Evolutionary conservation across 768 basidiomycete species (phyloP).

Genomic region (Pisolithus marmoratus): DNA sequence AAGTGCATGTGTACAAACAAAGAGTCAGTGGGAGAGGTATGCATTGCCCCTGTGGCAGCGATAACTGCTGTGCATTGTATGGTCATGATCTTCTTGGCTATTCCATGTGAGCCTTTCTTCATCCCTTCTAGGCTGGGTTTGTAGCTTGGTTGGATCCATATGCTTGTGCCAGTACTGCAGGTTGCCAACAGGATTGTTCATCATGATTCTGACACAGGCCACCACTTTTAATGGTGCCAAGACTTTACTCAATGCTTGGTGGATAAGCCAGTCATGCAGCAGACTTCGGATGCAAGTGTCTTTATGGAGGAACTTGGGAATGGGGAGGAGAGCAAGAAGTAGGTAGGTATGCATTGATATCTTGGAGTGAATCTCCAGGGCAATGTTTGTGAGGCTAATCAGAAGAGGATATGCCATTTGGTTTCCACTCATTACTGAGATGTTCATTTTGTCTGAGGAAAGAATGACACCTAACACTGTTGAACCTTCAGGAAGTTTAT

Average conservation of each 20-base stretch:
- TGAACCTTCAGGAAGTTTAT: conserved; percentile 1
- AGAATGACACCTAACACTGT: conserved; percentile 2
- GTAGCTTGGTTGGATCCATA: too few species aligned
- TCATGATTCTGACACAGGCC: conserved; percentile 14
- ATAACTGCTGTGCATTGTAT: too few species aligned
- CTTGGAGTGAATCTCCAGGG: too few species aligned
- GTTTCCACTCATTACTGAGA: conserved; percentile 8
- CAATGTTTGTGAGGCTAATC: background rate
- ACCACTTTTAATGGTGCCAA: conserved; percentile 11
- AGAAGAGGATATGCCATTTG: conserved; percentile 15
- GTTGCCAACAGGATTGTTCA: conserved; percentile 17
- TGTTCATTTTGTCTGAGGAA: conserved; percentile 7
- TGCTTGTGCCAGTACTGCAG: conserved; percentile 2
- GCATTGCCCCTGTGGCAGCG: too few species aligned
- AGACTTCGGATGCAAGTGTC: conserved; percentile 6
- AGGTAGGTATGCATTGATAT: background rate
- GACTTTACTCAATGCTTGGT: conserved; percentile 13
- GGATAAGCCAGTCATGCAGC: conserved; percentile 13
- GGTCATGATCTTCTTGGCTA: too few species aligned
- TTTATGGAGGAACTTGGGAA: conserved; percentile 8
- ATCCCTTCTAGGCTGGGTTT: too few species aligned
- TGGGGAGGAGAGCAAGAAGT: conserved; percentile 3
- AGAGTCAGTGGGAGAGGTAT: too few species aligned
- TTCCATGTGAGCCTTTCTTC: too few species aligned
- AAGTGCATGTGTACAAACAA: too few species aligned